Evolutionary conservation across 495 filamentous ascomycete genomes (phyloP).

Genomic region (Xeromyces bisporus): DNA sequence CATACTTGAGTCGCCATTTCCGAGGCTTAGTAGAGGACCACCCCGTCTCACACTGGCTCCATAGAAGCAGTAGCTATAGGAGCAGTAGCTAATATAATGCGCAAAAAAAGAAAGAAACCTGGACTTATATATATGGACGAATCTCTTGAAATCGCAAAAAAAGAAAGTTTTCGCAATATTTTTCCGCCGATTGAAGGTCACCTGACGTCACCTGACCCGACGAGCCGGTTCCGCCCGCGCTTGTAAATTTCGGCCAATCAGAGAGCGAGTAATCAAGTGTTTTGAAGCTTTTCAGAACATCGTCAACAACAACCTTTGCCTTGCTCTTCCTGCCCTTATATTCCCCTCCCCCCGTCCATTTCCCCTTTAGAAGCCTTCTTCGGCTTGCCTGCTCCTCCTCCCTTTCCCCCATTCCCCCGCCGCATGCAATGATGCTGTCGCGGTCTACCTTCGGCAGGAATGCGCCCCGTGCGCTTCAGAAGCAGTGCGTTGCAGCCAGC

Average conservation of each 20-base stretch:
- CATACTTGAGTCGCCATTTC: constrained; percentile 40
- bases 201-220: constrained; percentile 19
- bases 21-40: constrained; percentile 44
- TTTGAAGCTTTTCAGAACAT: constrained; percentile 34
- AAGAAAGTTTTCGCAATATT: no score
- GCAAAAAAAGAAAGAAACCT: no score
- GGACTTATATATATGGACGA: no score
- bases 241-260: constrained; percentile 27
- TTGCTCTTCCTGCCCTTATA: constrained; percentile 15
- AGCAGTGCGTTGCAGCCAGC: constrained; percentile 41
- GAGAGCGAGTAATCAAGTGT: constrained; percentile 26
- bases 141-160: no score
- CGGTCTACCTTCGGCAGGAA: constrained; percentile 61
- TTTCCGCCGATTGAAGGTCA: no score
- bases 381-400: constrained; percentile 17
- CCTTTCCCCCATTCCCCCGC: constrained; percentile 16
- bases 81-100: no score
- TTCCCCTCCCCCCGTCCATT: constrained; percentile 19
- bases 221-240: constrained; percentile 30
- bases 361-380: constrained; percentile 23
- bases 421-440: constrained; percentile 63
- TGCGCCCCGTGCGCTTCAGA: constrained; percentile 57
- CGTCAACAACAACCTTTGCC: constrained; percentile 9
- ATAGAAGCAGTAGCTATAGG: no score
- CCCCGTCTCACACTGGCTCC: no score